Conservation (phyloP, 805 yeast genomes). For the Candida pseudoglaebosa region DNA sequence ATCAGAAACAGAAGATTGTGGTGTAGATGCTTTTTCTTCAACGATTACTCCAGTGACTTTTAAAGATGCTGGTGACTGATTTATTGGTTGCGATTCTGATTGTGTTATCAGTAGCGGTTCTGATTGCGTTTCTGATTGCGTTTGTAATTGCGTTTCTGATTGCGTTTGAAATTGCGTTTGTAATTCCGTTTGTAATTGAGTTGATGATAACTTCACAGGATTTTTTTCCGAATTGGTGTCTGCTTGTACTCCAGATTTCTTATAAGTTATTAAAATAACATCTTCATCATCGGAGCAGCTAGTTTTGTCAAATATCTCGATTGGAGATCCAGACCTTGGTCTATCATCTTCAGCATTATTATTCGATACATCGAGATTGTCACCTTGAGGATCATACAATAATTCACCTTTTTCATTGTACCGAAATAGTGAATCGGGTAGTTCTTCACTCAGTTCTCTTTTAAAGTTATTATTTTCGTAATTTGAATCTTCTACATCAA, state of each 20-base stretch:
- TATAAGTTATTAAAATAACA: too few species aligned
- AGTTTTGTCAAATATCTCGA: neutral
- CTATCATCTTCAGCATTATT: neutral
- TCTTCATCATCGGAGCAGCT: too few species aligned
- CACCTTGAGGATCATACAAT: slow-evolving; percentile 15
- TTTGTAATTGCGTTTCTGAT: neutral
- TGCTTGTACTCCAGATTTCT: too few species aligned
- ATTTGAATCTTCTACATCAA: neutral
- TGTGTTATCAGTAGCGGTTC: too few species aligned
- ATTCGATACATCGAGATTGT: neutral
- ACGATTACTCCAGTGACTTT: neutral
- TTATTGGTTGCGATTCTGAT: neutral
- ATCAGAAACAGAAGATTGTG: neutral
- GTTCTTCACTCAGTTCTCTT: slow-evolving; percentile 6
- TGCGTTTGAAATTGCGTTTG: too few species aligned
- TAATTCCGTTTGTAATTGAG: too few species aligned
- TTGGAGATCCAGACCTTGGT: neutral
- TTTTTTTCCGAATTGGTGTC: too few species aligned
- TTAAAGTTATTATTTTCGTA: neutral
- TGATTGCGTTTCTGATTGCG: too few species aligned
- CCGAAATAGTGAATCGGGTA: slow-evolving; percentile 18
- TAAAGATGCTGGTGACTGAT: neutral
- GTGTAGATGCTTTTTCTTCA: neutral
- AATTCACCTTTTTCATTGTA: slow-evolving; percentile 18
- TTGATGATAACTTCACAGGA: too few species aligned